phyloP scores from a whole-genome alignment of 345 rosid genomes.

The Boechera stricta region DNA sequence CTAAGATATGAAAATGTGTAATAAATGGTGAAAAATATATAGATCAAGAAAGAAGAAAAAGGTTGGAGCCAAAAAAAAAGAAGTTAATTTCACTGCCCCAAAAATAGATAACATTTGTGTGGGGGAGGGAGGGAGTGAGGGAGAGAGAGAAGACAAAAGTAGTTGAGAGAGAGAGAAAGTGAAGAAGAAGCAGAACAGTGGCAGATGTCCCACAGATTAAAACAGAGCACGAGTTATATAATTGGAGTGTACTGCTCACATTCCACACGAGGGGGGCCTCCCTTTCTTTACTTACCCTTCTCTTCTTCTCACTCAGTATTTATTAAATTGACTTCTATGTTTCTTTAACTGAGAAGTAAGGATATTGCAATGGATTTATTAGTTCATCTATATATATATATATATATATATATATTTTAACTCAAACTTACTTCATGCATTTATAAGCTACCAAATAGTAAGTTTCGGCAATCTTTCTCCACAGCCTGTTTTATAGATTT shows the following conservation, averaged over 20 bases:
- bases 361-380: conserved; percentile 11
- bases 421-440: neutral
- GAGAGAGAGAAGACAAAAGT: conserved; percentile 39
- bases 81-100: conserved; percentile 41
- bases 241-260: conserved; percentile 49
- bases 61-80: conserved; percentile 14
- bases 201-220: conserved; percentile 47
- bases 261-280: conserved; percentile 50
- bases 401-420: no score
- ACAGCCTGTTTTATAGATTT: neutral
- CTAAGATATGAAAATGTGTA: conserved; percentile 28
- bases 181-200: conserved; percentile 45
- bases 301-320: conserved; percentile 25
- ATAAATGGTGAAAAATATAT: conserved; percentile 33
- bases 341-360: neutral
- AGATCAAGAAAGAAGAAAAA: conserved; percentile 31
- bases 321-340: neutral
- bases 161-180: conserved; percentile 34
- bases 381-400: neutral
- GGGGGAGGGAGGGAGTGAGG: conserved; percentile 36
- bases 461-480: neutral
- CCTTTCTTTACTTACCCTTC: conserved; percentile 23
- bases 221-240: conserved; percentile 45
- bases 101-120: conserved; percentile 48
- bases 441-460: neutral